phyloP scores from a whole-genome alignment of 148 eudicot species.

The Pouteria glomerata region DNA sequence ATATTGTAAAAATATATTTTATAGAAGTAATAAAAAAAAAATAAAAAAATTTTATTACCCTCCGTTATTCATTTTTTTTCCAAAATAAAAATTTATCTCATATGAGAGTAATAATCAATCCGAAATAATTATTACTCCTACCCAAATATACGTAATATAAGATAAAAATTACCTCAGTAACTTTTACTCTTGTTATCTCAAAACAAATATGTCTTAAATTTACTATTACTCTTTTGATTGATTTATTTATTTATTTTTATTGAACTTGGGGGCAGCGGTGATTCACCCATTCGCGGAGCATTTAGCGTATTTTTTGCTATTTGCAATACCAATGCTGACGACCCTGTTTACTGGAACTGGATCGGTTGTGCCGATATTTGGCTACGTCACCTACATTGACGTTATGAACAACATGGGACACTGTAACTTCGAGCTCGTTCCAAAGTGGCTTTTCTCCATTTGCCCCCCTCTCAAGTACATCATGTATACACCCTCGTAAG shows the following conservation, averaged over 20 bases:
- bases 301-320: conserved; percentile 42
- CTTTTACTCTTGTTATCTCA: too few relatives aligned
- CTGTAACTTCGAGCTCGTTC: conserved; percentile 70
- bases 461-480: conserved; percentile 76
- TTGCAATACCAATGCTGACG: conserved; percentile 45
- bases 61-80: too few relatives aligned
- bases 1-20: too few relatives aligned
- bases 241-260: background rate
- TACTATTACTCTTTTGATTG: too few relatives aligned
- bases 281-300: conserved; percentile 77
- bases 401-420: conserved; percentile 76
- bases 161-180: too few relatives aligned
- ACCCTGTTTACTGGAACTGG: conserved; percentile 13
- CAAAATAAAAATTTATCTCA: too few relatives aligned
- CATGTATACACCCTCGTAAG: conserved; percentile 74
- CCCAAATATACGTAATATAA: too few relatives aligned
- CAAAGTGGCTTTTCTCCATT: conserved; percentile 39
- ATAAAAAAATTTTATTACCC: too few relatives aligned
- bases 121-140: too few relatives aligned
- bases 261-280: conserved; percentile 39
- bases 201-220: too few relatives aligned
- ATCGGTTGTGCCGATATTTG: conserved; percentile 19
- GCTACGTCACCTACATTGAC: conserved; percentile 47
- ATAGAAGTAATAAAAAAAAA: too few relatives aligned
- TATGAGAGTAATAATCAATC: too few relatives aligned